A percentile compares a stretch with the other conserved stretches of the same genome.
phyloP scores from a whole-genome alignment of 1,284 basidiomycete genomes.

The Trichosporon sp. region DNA sequence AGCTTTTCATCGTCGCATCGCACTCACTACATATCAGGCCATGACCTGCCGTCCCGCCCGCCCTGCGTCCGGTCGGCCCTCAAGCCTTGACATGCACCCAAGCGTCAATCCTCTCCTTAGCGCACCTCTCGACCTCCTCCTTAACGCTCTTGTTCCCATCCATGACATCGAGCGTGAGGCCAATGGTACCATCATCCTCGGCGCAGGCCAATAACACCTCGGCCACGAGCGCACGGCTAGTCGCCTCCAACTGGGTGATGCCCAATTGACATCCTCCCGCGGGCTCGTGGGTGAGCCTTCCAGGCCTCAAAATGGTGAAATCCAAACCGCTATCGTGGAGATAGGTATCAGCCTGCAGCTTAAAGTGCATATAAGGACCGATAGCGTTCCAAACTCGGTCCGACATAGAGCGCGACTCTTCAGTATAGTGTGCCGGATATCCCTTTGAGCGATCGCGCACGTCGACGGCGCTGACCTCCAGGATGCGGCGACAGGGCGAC shows the following conservation, averaged over 20 bases:
- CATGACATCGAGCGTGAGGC: slow-evolving; percentile 60
- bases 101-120: slow-evolving; percentile 49
- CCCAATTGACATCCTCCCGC: slow-evolving; percentile 58
- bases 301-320: slow-evolving; percentile 67
- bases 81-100: too few species aligned
- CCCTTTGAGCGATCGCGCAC: slow-evolving; percentile 51
- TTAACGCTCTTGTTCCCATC: slow-evolving; percentile 56
- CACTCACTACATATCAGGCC: too few species aligned
- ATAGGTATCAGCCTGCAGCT: slow-evolving; percentile 65
- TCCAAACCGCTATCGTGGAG: slow-evolving; percentile 58
- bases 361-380: slow-evolving; percentile 55
- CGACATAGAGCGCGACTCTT: slow-evolving; percentile 45
- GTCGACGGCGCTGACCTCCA: slow-evolving; percentile 64
- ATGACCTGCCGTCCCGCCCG: too few species aligned
- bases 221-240: slow-evolving; percentile 60
- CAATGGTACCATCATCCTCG: slow-evolving; percentile 57
- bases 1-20: too few species aligned
- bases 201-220: slow-evolving; percentile 54
- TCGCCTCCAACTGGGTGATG: slow-evolving; percentile 51
- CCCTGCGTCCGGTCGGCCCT: too few species aligned
- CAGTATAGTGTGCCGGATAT: slow-evolving; percentile 54
- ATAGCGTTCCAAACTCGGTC: slow-evolving; percentile 50
- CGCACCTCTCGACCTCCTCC: slow-evolving; percentile 60
- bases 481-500: slow-evolving; percentile 50
- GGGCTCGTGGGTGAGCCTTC: slow-evolving; percentile 55